phyloP scores from a whole-genome alignment of 805 yeast genomes.

The Candida sphagnicola region DNA sequence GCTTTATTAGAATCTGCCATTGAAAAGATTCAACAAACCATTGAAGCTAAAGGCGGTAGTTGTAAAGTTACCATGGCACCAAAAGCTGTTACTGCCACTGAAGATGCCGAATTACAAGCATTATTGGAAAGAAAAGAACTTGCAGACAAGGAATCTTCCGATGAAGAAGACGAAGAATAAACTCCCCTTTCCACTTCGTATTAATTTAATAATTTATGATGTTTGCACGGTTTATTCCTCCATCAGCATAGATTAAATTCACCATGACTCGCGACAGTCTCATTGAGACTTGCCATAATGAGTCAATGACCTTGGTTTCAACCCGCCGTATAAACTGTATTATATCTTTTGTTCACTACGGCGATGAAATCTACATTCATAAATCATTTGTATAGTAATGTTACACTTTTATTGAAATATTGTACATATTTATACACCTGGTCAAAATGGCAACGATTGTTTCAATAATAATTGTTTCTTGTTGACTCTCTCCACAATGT shows the following conservation, averaged over 20 bases:
- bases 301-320: not conserved
- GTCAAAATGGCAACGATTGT: constrained; percentile 23
- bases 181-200: not conserved
- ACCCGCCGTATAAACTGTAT: not conserved
- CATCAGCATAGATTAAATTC: not conserved
- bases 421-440: not conserved
- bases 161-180: constrained; percentile 61
- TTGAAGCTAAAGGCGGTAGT: constrained; percentile 73
- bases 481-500: constrained; percentile 38
- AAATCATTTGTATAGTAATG: not conserved
- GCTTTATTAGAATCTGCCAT: constrained; percentile 76
- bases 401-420: too few species aligned
- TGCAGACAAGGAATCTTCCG: constrained; percentile 81
- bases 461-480: constrained; percentile 25
- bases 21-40: constrained; percentile 64
- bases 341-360: too few species aligned
- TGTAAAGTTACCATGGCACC: constrained; percentile 97
- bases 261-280: not conserved
- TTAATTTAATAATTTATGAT: too few species aligned
- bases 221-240: not conserved
- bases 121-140: constrained; percentile 89
- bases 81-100: constrained; percentile 97
- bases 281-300: too few species aligned
- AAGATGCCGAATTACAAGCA: constrained; percentile 96
- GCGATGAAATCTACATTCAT: not conserved